Percentiles rank a stretch among this genome's conserved stretches.
phyloP scores from a whole-genome alignment of 2,329 filamentous ascomycete genomes.

The Tetracladium maxilliforme region DNA sequence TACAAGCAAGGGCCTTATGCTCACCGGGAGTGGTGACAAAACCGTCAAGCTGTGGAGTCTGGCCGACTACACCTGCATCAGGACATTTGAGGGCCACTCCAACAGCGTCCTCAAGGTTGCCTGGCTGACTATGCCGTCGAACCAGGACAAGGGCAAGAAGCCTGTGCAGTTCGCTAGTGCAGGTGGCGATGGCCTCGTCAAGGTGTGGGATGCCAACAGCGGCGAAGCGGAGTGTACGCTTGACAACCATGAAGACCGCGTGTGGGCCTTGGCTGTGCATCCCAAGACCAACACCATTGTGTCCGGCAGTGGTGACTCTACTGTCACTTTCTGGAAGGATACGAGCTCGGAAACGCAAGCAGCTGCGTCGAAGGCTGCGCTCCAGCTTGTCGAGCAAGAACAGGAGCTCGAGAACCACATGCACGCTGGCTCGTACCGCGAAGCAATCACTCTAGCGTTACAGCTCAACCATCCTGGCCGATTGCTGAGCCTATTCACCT shows the following conservation, averaged over 20 bases:
- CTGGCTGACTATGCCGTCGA: slow-evolving; percentile 52
- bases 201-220: slow-evolving; percentile 81
- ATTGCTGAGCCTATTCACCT: slow-evolving; percentile 69
- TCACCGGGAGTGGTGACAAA: slow-evolving; percentile 91
- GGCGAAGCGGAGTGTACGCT: slow-evolving; percentile 81
- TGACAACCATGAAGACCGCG: slow-evolving; percentile 92
- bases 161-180: slow-evolving; percentile 68
- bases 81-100: slow-evolving; percentile 91
- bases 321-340: slow-evolving; percentile 90
- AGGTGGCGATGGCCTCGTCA: slow-evolving; percentile 87
- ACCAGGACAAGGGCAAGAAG: slow-evolving; percentile 36
- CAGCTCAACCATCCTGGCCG: slow-evolving; percentile 89
- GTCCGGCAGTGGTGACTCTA: slow-evolving; percentile 84
- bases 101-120: slow-evolving; percentile 89
- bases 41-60: slow-evolving; percentile 93
- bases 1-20: slow-evolving; percentile 60
- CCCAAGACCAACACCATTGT: slow-evolving; percentile 58
- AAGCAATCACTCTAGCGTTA: slow-evolving; percentile 82
- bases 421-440: slow-evolving; percentile 71
- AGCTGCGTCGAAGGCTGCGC: slow-evolving; percentile 57
- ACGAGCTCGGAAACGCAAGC: slow-evolving; percentile 70
- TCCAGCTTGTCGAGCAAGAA: slow-evolving; percentile 79
- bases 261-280: slow-evolving; percentile 77
- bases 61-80: slow-evolving; percentile 78
- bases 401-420: slow-evolving; percentile 91